These are phyloP conservation scores for Geranium incanum DNA, from an alignment of 441 rosid genomes.

Conservation along the genomic window DNA sequence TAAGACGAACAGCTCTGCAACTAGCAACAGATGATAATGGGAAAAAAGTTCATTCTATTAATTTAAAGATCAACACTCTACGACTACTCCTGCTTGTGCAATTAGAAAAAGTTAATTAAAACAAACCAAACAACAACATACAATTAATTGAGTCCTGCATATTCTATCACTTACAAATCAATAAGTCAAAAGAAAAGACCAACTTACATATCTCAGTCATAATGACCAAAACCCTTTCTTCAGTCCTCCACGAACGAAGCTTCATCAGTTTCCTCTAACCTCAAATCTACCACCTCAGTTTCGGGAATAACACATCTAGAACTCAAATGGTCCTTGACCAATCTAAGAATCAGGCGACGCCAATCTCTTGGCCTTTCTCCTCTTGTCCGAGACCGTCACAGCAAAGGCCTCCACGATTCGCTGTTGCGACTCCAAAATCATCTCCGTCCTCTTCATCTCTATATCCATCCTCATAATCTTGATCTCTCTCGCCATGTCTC, in stretches of 20 bases:
- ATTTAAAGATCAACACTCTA: too few species aligned
- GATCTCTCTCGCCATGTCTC: too few species aligned
- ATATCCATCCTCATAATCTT: too few species aligned
- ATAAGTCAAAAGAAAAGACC: not conserved
- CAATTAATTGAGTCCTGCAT: not conserved
- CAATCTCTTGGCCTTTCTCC: conserved; percentile 43
- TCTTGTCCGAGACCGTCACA: conserved; percentile 53
- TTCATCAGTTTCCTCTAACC: not conserved
- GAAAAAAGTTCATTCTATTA: too few species aligned
- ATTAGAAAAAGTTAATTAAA: not conserved
- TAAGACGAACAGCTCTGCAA: too few species aligned
- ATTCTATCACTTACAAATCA: not conserved
- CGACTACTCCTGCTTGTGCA: too few species aligned
- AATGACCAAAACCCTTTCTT: not conserved
- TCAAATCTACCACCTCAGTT: not conserved
- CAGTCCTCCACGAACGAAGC: not conserved
- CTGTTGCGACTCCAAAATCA: conserved; percentile 33
- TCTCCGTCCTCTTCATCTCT: too few species aligned
- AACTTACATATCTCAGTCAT: not conserved
- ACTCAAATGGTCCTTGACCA: not conserved
- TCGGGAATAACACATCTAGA: not conserved
- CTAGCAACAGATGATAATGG: too few species aligned
- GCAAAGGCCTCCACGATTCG: conserved; percentile 68
- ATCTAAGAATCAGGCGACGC: conserved; percentile 28
- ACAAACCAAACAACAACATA: not conserved